These are phyloP conservation scores for Fraxinus velutina DNA, from an alignment of 305 asterid species.

Conservation along the genomic window DNA sequence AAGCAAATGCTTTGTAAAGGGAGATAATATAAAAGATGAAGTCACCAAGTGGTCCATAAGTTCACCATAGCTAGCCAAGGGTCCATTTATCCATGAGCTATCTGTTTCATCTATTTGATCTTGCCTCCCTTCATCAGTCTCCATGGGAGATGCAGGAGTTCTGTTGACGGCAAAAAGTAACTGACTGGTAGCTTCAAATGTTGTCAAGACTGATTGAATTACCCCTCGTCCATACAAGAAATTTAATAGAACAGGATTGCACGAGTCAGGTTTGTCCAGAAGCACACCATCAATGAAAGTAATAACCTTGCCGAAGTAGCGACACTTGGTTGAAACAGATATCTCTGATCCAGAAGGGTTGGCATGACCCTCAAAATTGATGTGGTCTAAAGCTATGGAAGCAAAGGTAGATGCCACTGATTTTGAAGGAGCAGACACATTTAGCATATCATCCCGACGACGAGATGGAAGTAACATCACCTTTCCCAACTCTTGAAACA, in stretches of 20 bases:
- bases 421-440: slow-evolving; percentile 74
- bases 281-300: slow-evolving; percentile 79
- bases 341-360: slow-evolving; percentile 59
- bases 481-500: slow-evolving; percentile 96
- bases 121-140: slow-evolving; percentile 89
- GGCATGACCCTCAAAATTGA: slow-evolving; percentile 64
- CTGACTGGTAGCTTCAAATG: slow-evolving; percentile 93
- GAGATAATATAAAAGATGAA: slow-evolving; percentile 79
- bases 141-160: slow-evolving; percentile 95
- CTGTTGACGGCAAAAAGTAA: slow-evolving; percentile 69
- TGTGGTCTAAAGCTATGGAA: slow-evolving; percentile 64
- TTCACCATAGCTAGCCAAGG: slow-evolving; percentile 85
- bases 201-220: slow-evolving; percentile 70
- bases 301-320: slow-evolving; percentile 83
- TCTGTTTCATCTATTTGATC: slow-evolving; percentile 54
- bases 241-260: slow-evolving; percentile 80
- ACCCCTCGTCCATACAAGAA: slow-evolving; percentile 87
- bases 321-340: slow-evolving; percentile 75
- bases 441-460: slow-evolving; percentile 79
- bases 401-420: slow-evolving; percentile 89
- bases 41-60: slow-evolving; percentile 96
- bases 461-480: slow-evolving; percentile 92
- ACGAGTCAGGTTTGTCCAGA: slow-evolving; percentile 83
- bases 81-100: slow-evolving; percentile 68
- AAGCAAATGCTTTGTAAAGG: slow-evolving; percentile 84